These are phyloP conservation scores for Jatropha curcas DNA, from an alignment of 345 rosid genomes.

Conservation along the genomic window DNA sequence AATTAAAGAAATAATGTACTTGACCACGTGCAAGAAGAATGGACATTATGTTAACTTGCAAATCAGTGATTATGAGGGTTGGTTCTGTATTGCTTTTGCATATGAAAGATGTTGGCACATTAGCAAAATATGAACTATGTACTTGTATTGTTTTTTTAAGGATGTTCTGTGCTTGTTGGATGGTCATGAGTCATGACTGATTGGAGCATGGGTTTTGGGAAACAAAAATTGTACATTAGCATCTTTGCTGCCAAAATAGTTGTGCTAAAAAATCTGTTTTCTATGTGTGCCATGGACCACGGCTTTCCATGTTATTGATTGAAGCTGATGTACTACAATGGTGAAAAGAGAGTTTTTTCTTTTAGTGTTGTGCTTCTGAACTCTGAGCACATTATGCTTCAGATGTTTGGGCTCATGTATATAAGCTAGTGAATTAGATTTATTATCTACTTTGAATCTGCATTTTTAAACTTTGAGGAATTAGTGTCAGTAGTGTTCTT, in stretches of 20 bases:
- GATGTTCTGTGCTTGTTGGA: not conserved
- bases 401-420: not conserved
- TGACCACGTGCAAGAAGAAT: too few species aligned
- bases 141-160: not conserved
- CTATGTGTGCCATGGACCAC: not conserved
- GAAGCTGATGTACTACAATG: not conserved
- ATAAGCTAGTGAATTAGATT: not conserved
- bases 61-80: not conserved
- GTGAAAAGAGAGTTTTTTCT: not conserved
- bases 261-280: not conserved
- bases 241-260: not conserved
- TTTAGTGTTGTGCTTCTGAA: not conserved
- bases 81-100: not conserved
- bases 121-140: not conserved
- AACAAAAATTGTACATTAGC: not conserved
- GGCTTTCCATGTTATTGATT: not conserved
- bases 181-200: not conserved
- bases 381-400: not conserved
- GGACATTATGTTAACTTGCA: not conserved
- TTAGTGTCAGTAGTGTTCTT: not conserved
- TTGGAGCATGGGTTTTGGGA: not conserved
- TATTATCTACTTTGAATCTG: not conserved
- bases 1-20: not conserved
- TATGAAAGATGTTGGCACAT: not conserved
- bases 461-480: not conserved